These are phyloP conservation scores for Penicillium polonicum DNA, from an alignment of 2,329 filamentous ascomycete genomes.

Conservation along the genomic window DNA sequence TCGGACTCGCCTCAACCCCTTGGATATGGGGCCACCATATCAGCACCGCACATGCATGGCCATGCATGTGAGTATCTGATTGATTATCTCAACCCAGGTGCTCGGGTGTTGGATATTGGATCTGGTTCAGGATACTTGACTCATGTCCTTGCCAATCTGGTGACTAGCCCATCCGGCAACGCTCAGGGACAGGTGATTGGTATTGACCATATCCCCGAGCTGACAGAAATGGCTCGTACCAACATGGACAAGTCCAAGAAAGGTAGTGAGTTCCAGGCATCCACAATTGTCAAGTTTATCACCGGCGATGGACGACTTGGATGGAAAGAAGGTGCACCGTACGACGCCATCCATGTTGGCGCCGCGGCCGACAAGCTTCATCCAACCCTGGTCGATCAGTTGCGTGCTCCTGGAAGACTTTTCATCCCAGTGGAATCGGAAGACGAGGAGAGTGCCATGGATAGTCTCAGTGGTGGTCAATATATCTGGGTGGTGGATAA, in stretches of 20 bases:
- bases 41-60: conserved; percentile 72
- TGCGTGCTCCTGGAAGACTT: conserved; percentile 72
- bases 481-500: conserved; percentile 66
- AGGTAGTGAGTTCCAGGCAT: conserved; percentile 60
- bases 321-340: conserved; percentile 60
- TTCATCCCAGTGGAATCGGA: conserved; percentile 63
- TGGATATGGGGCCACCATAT: conserved; percentile 67
- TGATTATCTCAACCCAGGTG: conserved; percentile 53
- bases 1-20: conserved; percentile 69
- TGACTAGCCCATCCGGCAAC: conserved; percentile 38
- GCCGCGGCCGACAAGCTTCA: conserved; percentile 78
- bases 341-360: conserved; percentile 94
- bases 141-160: conserved; percentile 79
- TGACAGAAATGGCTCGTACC: conserved; percentile 60
- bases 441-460: conserved; percentile 26
- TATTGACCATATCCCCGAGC: conserved; percentile 68
- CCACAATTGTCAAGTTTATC: conserved; percentile 68
- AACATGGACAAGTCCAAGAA: conserved; percentile 66
- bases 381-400: conserved; percentile 68
- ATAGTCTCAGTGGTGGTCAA: conserved; percentile 43
- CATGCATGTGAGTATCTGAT: conserved; percentile 63
- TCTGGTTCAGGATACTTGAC: conserved; percentile 81
- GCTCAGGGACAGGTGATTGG: conserved; percentile 60
- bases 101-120: conserved; percentile 69
- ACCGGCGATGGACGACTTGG: conserved; percentile 72